Evolutionary conservation across 78 protist species (phyloP).

Genomic region (Dictyostelium capitatum): DNA sequence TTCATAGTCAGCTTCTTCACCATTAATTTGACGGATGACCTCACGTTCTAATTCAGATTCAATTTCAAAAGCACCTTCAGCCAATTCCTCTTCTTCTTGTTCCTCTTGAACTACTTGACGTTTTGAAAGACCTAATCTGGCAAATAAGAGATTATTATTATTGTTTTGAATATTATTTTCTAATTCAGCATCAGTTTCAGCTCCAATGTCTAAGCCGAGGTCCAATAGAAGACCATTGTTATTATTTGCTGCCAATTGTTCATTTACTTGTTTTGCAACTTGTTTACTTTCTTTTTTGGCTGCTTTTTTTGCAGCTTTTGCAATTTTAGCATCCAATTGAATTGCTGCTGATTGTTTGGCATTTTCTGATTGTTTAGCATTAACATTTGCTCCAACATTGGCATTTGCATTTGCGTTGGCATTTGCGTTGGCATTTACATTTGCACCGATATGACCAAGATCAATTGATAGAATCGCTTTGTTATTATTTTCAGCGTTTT

Average conservation of each 20-base stretch:
- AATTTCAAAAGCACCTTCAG: background rate
- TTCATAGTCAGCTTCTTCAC: background rate
- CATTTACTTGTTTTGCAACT: background rate
- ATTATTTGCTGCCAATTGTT: background rate
- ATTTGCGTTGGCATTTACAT: too few species aligned
- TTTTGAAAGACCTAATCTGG: background rate
- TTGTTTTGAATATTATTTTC: background rate
- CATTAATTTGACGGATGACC: conserved; percentile 16
- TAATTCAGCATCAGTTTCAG: background rate
- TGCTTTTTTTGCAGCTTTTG: background rate
- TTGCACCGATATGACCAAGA: background rate
- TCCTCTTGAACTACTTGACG: conserved; percentile 23
- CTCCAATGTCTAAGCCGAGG: background rate
- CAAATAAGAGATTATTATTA: background rate
- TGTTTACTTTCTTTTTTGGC: background rate
- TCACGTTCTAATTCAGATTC: conserved; percentile 4
- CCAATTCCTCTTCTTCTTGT: background rate
- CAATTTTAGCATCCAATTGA: background rate
- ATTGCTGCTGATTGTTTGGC: background rate
- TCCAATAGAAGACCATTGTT: background rate
- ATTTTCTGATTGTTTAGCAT: background rate
- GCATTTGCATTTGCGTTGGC: background rate
- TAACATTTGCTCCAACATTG: background rate
- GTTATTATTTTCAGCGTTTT: background rate
- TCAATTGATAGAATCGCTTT: background rate